phyloP scores from a whole-genome alignment of 2,329 filamentous ascomycete genomes.

The Trichoderma oligosporum region DNA sequence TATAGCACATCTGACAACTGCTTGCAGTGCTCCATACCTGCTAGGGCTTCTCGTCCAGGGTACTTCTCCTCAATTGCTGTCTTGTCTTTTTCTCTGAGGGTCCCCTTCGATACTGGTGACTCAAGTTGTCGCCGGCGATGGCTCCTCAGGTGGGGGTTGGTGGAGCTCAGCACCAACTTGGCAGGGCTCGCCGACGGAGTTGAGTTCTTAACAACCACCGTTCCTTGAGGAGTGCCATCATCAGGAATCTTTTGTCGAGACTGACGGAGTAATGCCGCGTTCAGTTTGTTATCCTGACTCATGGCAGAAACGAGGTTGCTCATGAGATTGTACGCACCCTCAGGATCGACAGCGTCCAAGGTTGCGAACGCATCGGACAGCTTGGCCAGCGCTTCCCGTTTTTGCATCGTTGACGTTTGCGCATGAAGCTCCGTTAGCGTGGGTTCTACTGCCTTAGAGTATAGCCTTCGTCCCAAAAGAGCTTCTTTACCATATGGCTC shows the following conservation, averaged over 20 bases:
- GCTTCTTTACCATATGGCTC: slow-evolving; percentile 74
- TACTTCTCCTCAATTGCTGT: slow-evolving; percentile 49
- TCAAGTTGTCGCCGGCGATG: slow-evolving; percentile 64
- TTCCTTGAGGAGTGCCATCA: slow-evolving; percentile 50
- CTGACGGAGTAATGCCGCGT: slow-evolving; percentile 44
- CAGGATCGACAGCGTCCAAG: slow-evolving; percentile 82
- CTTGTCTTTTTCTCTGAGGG: slow-evolving; percentile 50
- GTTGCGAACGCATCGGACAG: slow-evolving; percentile 82
- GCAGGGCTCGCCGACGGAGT: slow-evolving; percentile 45
- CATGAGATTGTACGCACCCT: slow-evolving; percentile 83
- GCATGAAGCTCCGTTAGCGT: slow-evolving; percentile 81
- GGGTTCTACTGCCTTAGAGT: slow-evolving; percentile 76
- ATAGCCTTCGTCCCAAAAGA: slow-evolving; percentile 74
- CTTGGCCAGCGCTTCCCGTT: slow-evolving; percentile 77
- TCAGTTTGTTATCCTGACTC: slow-evolving; percentile 64
- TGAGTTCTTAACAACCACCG: slow-evolving; percentile 55
- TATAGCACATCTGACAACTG: slow-evolving; percentile 89
- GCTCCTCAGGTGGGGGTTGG: slow-evolving; percentile 80
- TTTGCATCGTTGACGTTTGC: slow-evolving; percentile 63
- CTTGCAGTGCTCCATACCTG: slow-evolving; percentile 89
- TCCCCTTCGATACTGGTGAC: slow-evolving; percentile 39
- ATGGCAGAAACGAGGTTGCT: slow-evolving; percentile 72
- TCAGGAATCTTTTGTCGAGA: slow-evolving; percentile 39
- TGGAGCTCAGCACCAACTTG: slow-evolving; percentile 74
- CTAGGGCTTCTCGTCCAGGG: slow-evolving; percentile 50